These are phyloP conservation scores for Hemisphaericaspora subhashii DNA, from an alignment of 1,139 yeast genomes.

Conservation along the genomic window DNA sequence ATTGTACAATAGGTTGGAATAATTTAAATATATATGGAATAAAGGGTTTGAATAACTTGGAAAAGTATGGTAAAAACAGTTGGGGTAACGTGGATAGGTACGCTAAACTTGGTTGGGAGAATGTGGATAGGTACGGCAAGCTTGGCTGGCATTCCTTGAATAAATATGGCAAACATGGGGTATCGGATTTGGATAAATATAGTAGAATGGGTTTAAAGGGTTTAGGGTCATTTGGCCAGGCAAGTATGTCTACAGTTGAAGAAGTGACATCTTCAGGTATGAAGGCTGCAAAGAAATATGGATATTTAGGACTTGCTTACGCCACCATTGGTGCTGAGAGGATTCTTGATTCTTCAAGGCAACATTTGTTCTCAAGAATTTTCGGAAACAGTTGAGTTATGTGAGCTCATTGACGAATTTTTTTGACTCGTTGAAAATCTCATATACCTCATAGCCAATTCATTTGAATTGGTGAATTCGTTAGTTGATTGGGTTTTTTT, in stretches of 20 bases:
- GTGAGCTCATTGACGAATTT: no score
- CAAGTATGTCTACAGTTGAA: no score
- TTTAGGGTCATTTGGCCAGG: neutral
- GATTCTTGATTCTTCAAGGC: neutral
- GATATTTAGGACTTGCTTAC: neutral
- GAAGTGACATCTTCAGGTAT: neutral
- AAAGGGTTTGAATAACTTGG: neutral
- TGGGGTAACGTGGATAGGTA: neutral
- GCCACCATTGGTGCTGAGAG: neutral
- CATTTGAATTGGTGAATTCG: neutral
- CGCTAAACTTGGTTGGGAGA: neutral
- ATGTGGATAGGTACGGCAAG: neutral
- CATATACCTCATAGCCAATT: no score
- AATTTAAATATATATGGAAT: neutral
- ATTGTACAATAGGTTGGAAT: neutral
- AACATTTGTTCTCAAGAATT: neutral
- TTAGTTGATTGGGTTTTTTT: neutral
- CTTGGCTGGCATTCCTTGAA: conserved; percentile 3
- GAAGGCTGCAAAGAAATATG: neutral
- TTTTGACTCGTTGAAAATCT: no score
- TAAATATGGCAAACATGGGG: conserved; percentile 3
- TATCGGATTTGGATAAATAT: conserved; percentile 1
- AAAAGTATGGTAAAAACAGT: neutral
- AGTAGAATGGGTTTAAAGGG: neutral
- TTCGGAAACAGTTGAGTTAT: neutral